Conservation (phyloP, 1,139 yeast species). For the Blastobotrys elegans region DNA sequence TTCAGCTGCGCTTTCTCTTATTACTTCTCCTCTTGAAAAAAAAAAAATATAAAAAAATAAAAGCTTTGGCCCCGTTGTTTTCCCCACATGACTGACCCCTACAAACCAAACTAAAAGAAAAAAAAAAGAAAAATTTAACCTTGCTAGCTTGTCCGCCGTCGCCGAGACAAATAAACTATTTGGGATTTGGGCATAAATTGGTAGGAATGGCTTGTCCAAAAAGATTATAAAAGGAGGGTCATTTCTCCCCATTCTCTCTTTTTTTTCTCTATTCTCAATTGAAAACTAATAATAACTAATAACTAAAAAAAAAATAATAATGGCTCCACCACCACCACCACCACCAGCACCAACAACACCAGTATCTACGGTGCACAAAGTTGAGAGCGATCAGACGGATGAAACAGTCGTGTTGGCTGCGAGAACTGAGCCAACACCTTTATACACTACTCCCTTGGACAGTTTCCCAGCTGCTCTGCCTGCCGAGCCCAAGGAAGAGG, state of each 20-base stretch:
- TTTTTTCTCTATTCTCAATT: background rate
- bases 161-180: too few relatives aligned
- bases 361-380: background rate
- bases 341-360: background rate
- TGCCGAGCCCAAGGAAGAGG: slow-evolving; percentile 28
- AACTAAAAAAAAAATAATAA: too few relatives aligned
- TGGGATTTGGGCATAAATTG: too few relatives aligned
- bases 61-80: too few relatives aligned
- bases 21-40: too few relatives aligned
- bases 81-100: too few relatives aligned
- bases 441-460: slow-evolving; percentile 23
- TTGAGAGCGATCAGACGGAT: background rate
- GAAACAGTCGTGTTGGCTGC: background rate
- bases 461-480: slow-evolving; percentile 22
- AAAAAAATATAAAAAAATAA: too few relatives aligned
- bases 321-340: background rate
- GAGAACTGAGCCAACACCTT: background rate
- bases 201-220: too few relatives aligned
- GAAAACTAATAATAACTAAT: background rate
- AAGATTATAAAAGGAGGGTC: background rate
- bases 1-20: too few relatives aligned
- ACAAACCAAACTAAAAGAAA: too few relatives aligned
- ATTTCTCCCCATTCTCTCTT: background rate
- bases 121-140: too few relatives aligned
- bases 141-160: too few relatives aligned